These are phyloP conservation scores for Lotmaria passim DNA, from an alignment of 208 protist genomes.

Conservation along the genomic window DNA sequence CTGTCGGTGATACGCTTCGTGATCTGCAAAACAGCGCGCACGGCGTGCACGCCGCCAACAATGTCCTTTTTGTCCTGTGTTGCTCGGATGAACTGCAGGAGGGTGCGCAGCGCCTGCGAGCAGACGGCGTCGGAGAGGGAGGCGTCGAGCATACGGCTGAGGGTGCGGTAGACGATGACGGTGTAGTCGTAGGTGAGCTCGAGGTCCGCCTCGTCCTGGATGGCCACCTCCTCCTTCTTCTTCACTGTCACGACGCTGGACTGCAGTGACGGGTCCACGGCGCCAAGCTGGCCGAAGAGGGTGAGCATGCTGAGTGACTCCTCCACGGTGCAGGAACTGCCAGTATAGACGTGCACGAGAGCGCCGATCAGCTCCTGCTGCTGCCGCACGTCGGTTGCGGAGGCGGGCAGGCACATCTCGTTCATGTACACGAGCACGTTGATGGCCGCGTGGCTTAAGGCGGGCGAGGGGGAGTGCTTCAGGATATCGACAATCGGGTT, in stretches of 20 bases:
- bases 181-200: constrained; percentile 93
- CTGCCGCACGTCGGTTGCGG: constrained; percentile 43
- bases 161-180: constrained; percentile 90
- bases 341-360: constrained; percentile 79
- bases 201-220: constrained; percentile 85
- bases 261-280: constrained; percentile 79
- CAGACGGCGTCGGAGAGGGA: constrained; percentile 85
- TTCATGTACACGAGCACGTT: constrained; percentile 83
- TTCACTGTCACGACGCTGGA: constrained; percentile 46
- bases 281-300: constrained; percentile 89
- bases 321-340: constrained; percentile 57
- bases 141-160: constrained; percentile 87
- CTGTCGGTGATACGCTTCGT: constrained; percentile 77
- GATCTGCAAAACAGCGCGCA: constrained; percentile 82
- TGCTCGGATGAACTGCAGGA: constrained; percentile 86
- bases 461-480: constrained; percentile 64
- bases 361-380: constrained; percentile 77
- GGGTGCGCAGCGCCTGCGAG: constrained; percentile 79
- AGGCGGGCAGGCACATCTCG: constrained; percentile 58
- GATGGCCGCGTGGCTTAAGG: constrained; percentile 80
- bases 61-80: constrained; percentile 84
- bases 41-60: constrained; percentile 84
- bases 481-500: constrained; percentile 64
- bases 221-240: constrained; percentile 70
- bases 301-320: constrained; percentile 80